These are phyloP conservation scores for Dovyalis caffra DNA, from an alignment of 345 rosid genomes.

Conservation along the genomic window DNA sequence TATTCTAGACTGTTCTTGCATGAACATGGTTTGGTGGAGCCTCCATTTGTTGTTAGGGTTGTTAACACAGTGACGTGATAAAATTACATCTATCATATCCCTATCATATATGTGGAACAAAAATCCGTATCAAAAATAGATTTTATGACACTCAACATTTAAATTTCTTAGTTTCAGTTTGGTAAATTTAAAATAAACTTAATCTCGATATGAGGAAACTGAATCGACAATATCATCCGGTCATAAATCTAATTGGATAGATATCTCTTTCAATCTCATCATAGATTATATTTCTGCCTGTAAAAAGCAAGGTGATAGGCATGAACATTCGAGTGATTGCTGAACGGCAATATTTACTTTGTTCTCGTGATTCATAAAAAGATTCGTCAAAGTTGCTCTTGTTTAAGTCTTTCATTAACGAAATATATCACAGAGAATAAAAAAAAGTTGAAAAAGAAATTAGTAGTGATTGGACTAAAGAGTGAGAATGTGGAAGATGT, in stretches of 20 bases:
- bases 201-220: too few relatives aligned
- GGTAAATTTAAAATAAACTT: too few relatives aligned
- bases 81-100: neutral
- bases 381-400: conserved; percentile 1
- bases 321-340: neutral
- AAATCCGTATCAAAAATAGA: neutral
- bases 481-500: neutral
- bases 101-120: neutral
- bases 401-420: neutral
- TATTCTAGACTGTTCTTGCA: conserved; percentile 34
- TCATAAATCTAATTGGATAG: too few relatives aligned
- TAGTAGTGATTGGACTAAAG: neutral
- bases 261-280: neutral
- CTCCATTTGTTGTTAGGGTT: conserved; percentile 26
- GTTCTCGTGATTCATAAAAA: neutral
- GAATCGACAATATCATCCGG: too few relatives aligned
- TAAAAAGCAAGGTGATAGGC: neutral
- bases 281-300: neutral
- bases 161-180: too few relatives aligned
- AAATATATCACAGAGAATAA: neutral
- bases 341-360: neutral
- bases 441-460: neutral
- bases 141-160: too few relatives aligned
- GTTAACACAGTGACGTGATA: conserved; percentile 11
- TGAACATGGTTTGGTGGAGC: conserved; percentile 26